Conservation (phyloP, 2,329 filamentous ascomycete species). For the Cercospora sp. region DNA sequence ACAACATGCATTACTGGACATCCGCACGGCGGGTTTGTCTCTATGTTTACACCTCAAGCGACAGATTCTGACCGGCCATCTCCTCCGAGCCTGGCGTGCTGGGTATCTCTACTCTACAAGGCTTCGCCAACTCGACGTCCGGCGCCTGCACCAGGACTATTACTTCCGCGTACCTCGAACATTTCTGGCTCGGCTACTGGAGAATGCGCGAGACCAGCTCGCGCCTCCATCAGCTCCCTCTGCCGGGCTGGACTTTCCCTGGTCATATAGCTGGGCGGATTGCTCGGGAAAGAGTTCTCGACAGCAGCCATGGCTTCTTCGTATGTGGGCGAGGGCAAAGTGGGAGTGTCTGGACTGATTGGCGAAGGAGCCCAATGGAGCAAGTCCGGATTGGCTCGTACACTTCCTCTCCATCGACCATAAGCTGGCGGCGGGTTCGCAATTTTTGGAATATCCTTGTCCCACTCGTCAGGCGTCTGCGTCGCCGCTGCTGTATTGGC, state of each 20-base stretch:
- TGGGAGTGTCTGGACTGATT: conserved; percentile 26
- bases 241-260: conserved; percentile 32
- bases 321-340: conserved; percentile 37
- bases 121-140: conserved; percentile 21
- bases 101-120: conserved; percentile 16
- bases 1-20: conserved; percentile 3
- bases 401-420: conserved; percentile 78
- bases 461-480: conserved; percentile 25
- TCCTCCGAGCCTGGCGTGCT: neutral
- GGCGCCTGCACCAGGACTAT: conserved; percentile 13
- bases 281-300: conserved; percentile 17
- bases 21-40: conserved; percentile 5
- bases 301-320: conserved; percentile 33
- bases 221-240: conserved; percentile 29
- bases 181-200: conserved; percentile 33
- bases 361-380: conserved; percentile 64
- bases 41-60: conserved; percentile 1
- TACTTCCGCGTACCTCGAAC: conserved; percentile 28
- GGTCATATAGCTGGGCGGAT: conserved; percentile 35
- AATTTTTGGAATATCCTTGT: conserved; percentile 28
- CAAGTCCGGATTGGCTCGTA: conserved; percentile 78
- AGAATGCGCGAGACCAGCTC: conserved; percentile 27
- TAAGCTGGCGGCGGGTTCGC: conserved; percentile 73
- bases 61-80: neutral
- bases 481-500: conserved; percentile 37